Conservation (phyloP, 331 rosid species). For the Malus hybrid region DNA sequence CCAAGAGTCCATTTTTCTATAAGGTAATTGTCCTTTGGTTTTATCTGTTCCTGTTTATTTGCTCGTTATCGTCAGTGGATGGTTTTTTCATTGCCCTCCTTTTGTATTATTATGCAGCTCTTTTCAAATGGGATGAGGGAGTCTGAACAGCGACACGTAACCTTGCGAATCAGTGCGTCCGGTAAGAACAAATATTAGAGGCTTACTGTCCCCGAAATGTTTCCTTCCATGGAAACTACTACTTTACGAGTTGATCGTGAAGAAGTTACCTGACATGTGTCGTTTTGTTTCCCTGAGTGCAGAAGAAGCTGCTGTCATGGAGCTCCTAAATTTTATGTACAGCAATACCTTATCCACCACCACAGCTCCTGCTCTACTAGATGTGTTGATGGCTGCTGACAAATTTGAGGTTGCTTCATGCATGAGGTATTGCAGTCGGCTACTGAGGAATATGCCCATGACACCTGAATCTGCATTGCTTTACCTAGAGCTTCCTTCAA, state of each 20-base stretch:
- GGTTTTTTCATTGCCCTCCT: not conserved
- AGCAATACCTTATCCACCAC: constrained; percentile 49
- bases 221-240: not conserved
- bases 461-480: constrained; percentile 92
- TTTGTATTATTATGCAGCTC: constrained; percentile 37
- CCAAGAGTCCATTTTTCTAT: constrained; percentile 85
- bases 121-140: constrained; percentile 98
- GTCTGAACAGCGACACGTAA: constrained; percentile 85
- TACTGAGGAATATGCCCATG: constrained; percentile 64
- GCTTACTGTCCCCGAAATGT: not conserved
- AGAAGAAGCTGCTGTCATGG: constrained; percentile 98
- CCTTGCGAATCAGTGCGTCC: constrained; percentile 76
- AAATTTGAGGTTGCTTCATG: constrained; percentile 95
- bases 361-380: constrained; percentile 73
- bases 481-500: constrained; percentile 85
- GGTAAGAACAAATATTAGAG: constrained; percentile 34
- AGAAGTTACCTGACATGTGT: constrained; percentile 4
- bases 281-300: constrained; percentile 26
- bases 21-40: constrained; percentile 6
- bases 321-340: constrained; percentile 89
- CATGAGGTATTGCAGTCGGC: constrained; percentile 77
- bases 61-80: constrained; percentile 1
- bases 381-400: constrained; percentile 95
- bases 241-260: not conserved
- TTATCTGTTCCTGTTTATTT: not conserved